Evolutionary conservation across 805 yeast genomes (phyloP).

Genomic region (Candida sonorensis): DNA sequence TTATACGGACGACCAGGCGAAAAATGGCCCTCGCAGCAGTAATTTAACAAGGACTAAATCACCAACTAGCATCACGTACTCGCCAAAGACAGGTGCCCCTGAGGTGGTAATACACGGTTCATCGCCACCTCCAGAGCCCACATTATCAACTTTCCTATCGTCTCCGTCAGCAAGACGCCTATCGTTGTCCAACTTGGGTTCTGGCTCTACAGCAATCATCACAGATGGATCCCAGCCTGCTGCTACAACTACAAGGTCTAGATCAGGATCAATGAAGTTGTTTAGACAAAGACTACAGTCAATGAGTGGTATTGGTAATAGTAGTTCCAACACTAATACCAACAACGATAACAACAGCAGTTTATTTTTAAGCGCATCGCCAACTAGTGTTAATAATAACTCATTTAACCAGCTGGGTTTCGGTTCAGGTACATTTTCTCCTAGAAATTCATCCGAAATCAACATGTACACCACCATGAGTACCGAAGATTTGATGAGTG

Average conservation of each 20-base stretch:
- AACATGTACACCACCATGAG: constrained; percentile 13
- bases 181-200: not conserved
- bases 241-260: constrained; percentile 10
- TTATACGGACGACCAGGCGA: no score
- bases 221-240: not conserved
- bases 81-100: constrained; percentile 9
- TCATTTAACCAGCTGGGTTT: constrained; percentile 1
- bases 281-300: constrained; percentile 14
- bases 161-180: not conserved
- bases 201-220: not conserved
- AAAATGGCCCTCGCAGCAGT: no score
- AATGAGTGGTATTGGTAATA: constrained; percentile 3
- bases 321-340: not conserved
- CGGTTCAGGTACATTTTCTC: constrained; percentile 9
- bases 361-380: not conserved
- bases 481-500: constrained; percentile 20
- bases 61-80: constrained; percentile 3
- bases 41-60: no score
- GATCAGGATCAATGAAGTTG: constrained; percentile 17
- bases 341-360: not conserved
- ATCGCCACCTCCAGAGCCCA: constrained; percentile 9
- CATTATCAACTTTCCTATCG: constrained; percentile 4
- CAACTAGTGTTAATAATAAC: not conserved
- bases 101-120: constrained; percentile 2
- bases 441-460: constrained; percentile 16